Evolutionary conservation across 2,329 filamentous ascomycete species (phyloP), one percentile per base, ranked within the genome.

Genomic region (Fusarium torreyae): DNA sequence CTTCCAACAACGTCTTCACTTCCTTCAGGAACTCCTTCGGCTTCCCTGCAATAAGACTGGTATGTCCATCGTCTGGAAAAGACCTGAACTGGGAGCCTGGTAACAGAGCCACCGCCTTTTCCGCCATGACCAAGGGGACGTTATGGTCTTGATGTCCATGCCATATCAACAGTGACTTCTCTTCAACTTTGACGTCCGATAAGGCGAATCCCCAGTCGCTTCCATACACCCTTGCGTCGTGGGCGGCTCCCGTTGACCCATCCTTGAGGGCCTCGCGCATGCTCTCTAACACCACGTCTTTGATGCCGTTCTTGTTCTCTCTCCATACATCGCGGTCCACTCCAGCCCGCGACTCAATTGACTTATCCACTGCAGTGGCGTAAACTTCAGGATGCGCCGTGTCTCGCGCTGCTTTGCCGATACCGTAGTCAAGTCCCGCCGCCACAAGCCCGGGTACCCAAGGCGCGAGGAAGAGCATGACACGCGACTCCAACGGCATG

Each of bases 171-270:
- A 36, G 15, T 36, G 34, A 36, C 7, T 17, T 17, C 17, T 36
- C 14, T 36, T 57, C 45, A 3, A 67, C 50, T n/a, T 57, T 58
- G 17, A 67, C 38, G 11, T 73, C 68, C 14, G 61, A 52, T 4
- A 71, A 28, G 8, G 50, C 22, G 40, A 73, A 69, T 1, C 69
- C 67, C 70, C 70, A 73, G 10, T 61, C 48, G 9, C 62, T 59
- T 10, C 57, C 63, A 5, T 58, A 66, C 17, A 72, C 44, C 14
- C 49, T 65, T 8, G 46, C 53, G n/a, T 67, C 63, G 15, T 53
- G 46, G 11, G 53, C 59, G 14, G 59, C 54, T 8, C 58, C 59
- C 8, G 33, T 26, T 18, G 58, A 55, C 4, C 63, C 59, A 5
- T 58, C 42, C 18, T 59, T 57, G 39, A 68, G 17, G 1, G 63